These are phyloP conservation scores for Nannochloropsis gaditana DNA, from an alignment of 108 stramenopile genomes.

Conservation along the genomic window DNA sequence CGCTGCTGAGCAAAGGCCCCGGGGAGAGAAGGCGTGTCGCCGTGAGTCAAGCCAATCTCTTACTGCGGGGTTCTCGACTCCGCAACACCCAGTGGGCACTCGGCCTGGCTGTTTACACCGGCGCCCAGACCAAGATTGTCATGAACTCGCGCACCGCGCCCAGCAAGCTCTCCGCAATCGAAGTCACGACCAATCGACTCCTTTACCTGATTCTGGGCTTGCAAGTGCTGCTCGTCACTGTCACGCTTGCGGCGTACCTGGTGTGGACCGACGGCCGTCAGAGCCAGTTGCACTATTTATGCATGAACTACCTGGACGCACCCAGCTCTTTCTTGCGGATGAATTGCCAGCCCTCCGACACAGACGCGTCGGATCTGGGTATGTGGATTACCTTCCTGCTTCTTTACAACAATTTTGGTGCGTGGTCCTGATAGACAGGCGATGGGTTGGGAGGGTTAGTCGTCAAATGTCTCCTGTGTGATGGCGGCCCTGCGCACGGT, in stretches of 20 bases:
- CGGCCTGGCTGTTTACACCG: constrained; percentile 88
- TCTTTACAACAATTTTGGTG: constrained; percentile 60
- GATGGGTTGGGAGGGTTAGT: too few relatives aligned
- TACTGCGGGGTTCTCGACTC: constrained; percentile 84
- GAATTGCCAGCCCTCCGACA: constrained; percentile 30
- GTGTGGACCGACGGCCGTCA: constrained; percentile 43
- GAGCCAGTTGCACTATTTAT: constrained; percentile 50
- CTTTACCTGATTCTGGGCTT: constrained; percentile 48
- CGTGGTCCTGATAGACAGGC: background rate
- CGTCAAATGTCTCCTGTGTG: too few relatives aligned
- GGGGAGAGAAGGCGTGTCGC: constrained; percentile 53
- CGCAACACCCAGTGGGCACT: constrained; percentile 94
- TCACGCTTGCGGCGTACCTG: constrained; percentile 42
- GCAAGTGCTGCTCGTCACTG: constrained; percentile 34
- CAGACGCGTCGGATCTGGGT: constrained; percentile 43
- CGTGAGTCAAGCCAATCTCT: constrained; percentile 71
- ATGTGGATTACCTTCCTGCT: constrained; percentile 75
- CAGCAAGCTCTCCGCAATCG: constrained; percentile 82
- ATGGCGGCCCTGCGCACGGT: too few relatives aligned
- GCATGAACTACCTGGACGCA: background rate
- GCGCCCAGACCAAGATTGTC: constrained; percentile 84
- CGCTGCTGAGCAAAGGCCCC: constrained; percentile 20
- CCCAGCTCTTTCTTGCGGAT: constrained; percentile 31
- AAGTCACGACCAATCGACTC: constrained; percentile 57
- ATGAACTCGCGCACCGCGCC: constrained; percentile 81